Evolutionary conservation across 2,329 filamentous ascomycete species (phyloP), one percentile per base, ranked within the genome.

Genomic region (Alternaria sp.): DNA sequence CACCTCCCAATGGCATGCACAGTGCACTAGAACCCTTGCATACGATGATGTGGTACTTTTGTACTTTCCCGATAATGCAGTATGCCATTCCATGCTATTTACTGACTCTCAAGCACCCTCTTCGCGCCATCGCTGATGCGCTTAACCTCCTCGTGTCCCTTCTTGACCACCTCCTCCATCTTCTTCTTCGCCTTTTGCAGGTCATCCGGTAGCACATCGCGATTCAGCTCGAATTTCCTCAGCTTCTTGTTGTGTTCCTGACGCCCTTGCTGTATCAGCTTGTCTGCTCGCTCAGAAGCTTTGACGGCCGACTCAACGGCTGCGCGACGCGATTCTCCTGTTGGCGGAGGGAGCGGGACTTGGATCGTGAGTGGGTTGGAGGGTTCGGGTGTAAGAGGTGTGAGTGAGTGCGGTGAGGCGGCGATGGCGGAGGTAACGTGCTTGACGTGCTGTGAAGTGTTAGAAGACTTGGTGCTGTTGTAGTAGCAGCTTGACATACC

Each of bases 321-420:
- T 5, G 71, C 71, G 50, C 82, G 80, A 25, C 85, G 79, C n/a
- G 83, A 82, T 66, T 88, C 86, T 54, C 85, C 86, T 0, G 86
- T 89, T 0, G 86, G 86, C 6, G 87, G 85, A 1, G 86, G 86
- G 23, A 88, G 83, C 19, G 85, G 83, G 17, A 89, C 81, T 54
- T 85, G 82, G 9, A 88, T 79, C 6, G 86, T 83, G n/a, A 83
- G 80, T 0, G 84, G 80, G 43, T 84, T 84, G 23, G 82, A 78
- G 5, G 82, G 69, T 57, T 86, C 85, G 2, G 83, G 81, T 0
- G 84, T 80, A 61, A 86, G 84, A 0, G 87, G 83, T 1, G 80
- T 81, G 19, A 85, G 81, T 55, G 83, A 85, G 56, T 88, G 80
- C 26, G 80, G 76, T 4, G 85, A 84, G 9, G 80, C 76, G 56